Conservation (phyloP, 176 grass and related monocot genomes). For the Triticum monococcum region DNA sequence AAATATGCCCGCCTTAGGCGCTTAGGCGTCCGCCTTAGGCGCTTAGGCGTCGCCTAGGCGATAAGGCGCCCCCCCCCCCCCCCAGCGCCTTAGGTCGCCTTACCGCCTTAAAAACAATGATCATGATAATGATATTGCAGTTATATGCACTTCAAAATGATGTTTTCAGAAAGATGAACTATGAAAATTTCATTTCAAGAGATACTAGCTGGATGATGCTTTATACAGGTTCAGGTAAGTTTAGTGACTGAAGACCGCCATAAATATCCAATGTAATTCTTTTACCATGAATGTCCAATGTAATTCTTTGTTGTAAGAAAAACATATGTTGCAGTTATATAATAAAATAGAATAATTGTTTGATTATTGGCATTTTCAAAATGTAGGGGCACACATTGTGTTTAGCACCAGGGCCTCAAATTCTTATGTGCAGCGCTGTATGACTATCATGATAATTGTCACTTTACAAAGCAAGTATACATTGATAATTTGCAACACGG, state of each 20-base stretch:
- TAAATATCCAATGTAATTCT: not conserved
- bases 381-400: not conserved
- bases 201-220: not conserved
- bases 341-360: not conserved
- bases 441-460: conserved; percentile 4
- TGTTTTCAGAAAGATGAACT: not conserved
- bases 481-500: not conserved
- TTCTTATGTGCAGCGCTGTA: not conserved
- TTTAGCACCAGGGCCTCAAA: not conserved
- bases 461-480: not conserved
- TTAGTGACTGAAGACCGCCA: not conserved
- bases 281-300: not conserved
- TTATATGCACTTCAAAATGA: not conserved
- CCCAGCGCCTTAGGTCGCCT: too few relatives aligned
- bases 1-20: too few relatives aligned
- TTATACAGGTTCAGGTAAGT: not conserved
- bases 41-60: too few relatives aligned
- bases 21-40: too few relatives aligned
- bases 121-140: not conserved
- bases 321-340: not conserved
- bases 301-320: not conserved
- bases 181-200: not conserved
- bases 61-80: too few relatives aligned
- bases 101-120: too few relatives aligned
- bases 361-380: not conserved